phyloP scores from a whole-genome alignment of 768 basidiomycete species.

The Cystofilobasidium macerans region DNA sequence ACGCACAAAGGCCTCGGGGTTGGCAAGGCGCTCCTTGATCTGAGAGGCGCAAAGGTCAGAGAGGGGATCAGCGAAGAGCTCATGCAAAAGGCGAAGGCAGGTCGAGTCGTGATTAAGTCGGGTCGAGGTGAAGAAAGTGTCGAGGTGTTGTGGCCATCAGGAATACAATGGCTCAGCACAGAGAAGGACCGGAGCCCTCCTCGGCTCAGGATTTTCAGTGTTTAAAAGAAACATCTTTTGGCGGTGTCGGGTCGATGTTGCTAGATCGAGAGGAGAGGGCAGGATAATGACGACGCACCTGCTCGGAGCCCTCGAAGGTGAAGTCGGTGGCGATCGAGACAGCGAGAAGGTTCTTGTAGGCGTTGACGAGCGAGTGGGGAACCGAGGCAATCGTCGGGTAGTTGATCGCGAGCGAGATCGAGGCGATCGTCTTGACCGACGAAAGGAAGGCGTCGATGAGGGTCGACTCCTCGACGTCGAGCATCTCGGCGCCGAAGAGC shows the following conservation, averaged over 20 bases:
- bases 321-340: constrained; percentile 83
- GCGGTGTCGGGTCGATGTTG: constrained; percentile 12
- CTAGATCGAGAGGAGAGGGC: constrained; percentile 24
- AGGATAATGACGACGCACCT: constrained; percentile 48
- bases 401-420: constrained; percentile 86
- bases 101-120: too few species aligned
- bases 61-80: constrained; percentile 27
- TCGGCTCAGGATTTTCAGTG: constrained; percentile 78
- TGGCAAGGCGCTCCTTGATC: constrained; percentile 93
- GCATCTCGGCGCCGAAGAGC: constrained; percentile 74
- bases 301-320: constrained; percentile 83
- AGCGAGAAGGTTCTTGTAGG: constrained; percentile 96
- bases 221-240: constrained; percentile 42
- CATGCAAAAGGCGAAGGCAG: constrained; percentile 16
- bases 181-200: constrained; percentile 11
- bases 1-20: constrained; percentile 93
- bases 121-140: constrained; percentile 34
- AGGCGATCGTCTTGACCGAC: constrained; percentile 89
- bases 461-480: constrained; percentile 85
- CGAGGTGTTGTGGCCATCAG: constrained; percentile 31
- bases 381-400: constrained; percentile 95
- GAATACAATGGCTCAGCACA: constrained; percentile 25
- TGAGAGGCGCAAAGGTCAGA: constrained; percentile 35
- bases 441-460: constrained; percentile 83
- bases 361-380: constrained; percentile 88